Base-by-base conservation (phyloP, 2,329 filamentous ascomycete genomes). In the Lecanoromycetidae sp. region DNA sequence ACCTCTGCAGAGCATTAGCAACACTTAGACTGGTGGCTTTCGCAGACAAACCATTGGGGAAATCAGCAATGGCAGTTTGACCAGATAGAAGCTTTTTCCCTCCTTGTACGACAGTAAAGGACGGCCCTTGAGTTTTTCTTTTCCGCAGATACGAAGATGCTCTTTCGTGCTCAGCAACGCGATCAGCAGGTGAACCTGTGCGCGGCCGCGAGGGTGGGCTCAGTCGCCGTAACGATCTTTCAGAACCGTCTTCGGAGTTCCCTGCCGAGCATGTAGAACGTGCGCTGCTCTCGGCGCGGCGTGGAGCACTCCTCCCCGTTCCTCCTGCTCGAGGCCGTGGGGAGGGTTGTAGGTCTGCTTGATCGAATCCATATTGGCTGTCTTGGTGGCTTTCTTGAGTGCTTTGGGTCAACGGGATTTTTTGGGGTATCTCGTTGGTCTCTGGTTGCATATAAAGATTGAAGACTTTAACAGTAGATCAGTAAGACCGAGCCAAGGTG, bases 21-120 rank as follows among this genome's bases (percentile, higher is more conserved):
- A 44, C 41, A 25, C 37, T 52, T 20, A 43, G n/a, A 19, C 27
- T 6, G 13, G 30, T 20, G 15, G 44, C 27, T 43, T 40, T 46
- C 29, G 7, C 39, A 38, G 10, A 52, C 60, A 32, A 68, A 94
- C 88, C 88, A 70, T 94, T 94, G 5, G 90, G 87, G 53, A 94
- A 80, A 46, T 70, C 67, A 32, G 71, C 66, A 33, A 81, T 66
- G 23, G 74, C 69, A 34, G 68, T 64, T 38, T 62, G 65, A 55
- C 67, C 68, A 46, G 68, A 64, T 30, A 61, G 64, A 10, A 66
- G 63, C 50, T 62, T 67, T 42, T 66, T 61, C 5, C 60, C 60
- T 54, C 66, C 70, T 60, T 69, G 69, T 49, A 74, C 64, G 17
- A 77, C 68, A 57, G 72, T 72, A 52, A 78, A 77, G 13, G 62